Evolutionary conservation across 1,139 yeast genomes (phyloP).

Genomic region (Zhuliangozyma blackwelliae): DNA sequence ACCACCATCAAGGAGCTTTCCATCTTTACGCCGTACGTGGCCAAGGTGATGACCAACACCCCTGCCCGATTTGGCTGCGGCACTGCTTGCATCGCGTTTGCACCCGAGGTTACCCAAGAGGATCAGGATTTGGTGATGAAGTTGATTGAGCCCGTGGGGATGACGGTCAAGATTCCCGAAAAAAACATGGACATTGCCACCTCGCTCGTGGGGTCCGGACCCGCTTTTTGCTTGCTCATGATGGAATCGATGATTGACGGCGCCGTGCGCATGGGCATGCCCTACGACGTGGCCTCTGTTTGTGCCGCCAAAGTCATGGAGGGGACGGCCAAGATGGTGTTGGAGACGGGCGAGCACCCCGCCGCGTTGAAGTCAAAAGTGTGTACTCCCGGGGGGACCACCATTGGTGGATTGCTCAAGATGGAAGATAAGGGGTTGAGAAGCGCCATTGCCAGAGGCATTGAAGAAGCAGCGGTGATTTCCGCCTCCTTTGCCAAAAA

Average conservation of each 20-base stretch:
- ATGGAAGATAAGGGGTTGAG: constrained; percentile 92
- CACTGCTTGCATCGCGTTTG: constrained; percentile 81
- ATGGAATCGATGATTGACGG: constrained; percentile 93
- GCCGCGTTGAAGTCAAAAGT: constrained; percentile 83
- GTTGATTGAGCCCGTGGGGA: constrained; percentile 62
- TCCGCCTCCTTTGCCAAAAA: constrained; percentile 78
- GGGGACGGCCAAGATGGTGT: constrained; percentile 93
- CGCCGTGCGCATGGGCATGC: constrained; percentile 92
- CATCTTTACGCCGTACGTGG: constrained; percentile 53
- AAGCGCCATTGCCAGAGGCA: constrained; percentile 81
- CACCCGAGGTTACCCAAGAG: constrained; percentile 43
- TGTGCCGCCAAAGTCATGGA: constrained; percentile 96
- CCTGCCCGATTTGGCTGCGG: constrained; percentile 93
- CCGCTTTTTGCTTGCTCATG: constrained; percentile 88
- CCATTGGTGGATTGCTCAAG: constrained; percentile 89
- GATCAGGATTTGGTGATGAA: constrained; percentile 53
- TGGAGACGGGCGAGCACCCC: constrained; percentile 85
- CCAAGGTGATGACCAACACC: constrained; percentile 97
- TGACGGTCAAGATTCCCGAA: constrained; percentile 72
- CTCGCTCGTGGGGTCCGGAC: constrained; percentile 93
- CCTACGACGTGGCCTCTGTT: constrained; percentile 74
- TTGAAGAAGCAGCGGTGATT: constrained; percentile 84
- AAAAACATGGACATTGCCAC: constrained; percentile 97
- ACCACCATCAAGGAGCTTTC: constrained; percentile 73
- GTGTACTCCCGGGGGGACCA: constrained; percentile 98